These are phyloP conservation scores for Tillandsia leiboldiana DNA, from an alignment of 176 grass and related monocot genomes.

Conservation along the genomic window DNA sequence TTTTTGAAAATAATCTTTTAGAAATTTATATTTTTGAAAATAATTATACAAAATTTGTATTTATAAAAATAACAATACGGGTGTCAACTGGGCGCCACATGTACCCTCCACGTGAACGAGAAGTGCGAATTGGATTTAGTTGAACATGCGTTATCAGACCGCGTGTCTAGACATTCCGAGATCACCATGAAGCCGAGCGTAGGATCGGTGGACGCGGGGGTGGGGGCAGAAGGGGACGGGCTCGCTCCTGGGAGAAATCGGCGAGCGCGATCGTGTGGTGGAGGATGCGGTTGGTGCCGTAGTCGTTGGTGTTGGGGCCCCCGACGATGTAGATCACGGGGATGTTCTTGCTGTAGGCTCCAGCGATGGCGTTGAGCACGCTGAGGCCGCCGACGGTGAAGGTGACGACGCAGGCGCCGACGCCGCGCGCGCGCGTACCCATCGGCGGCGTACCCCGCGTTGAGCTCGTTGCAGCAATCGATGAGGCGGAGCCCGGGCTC, in stretches of 20 bases:
- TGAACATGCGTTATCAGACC: too few species aligned
- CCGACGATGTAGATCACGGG: slow-evolving; percentile 81
- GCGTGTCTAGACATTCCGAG: too few species aligned
- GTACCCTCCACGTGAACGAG: too few species aligned
- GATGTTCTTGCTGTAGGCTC: slow-evolving; percentile 92
- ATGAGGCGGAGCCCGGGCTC: slow-evolving; percentile 77
- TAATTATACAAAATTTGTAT: too few species aligned
- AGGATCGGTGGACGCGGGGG: too few species aligned
- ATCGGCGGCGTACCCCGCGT: slow-evolving; percentile 82
- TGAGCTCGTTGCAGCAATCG: slow-evolving; percentile 92
- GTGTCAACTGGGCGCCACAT: too few species aligned
- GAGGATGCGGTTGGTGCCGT: slow-evolving; percentile 83
- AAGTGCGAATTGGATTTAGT: too few species aligned
- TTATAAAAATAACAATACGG: too few species aligned
- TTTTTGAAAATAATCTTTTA: too few species aligned
- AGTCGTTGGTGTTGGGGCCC: slow-evolving; percentile 81
- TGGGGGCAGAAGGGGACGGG: slow-evolving; percentile 70
- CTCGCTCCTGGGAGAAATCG: slow-evolving; percentile 84
- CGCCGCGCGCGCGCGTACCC: slow-evolving; percentile 72
- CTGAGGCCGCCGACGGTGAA: slow-evolving; percentile 91
- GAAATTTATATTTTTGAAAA: too few species aligned
- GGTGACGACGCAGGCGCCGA: slow-evolving; percentile 71
- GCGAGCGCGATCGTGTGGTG: slow-evolving; percentile 90
- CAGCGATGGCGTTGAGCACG: slow-evolving; percentile 86
- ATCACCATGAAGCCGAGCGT: too few species aligned